Conservation (phyloP, 2,329 filamentous ascomycete species). For the Ilyonectria destructans region DNA sequence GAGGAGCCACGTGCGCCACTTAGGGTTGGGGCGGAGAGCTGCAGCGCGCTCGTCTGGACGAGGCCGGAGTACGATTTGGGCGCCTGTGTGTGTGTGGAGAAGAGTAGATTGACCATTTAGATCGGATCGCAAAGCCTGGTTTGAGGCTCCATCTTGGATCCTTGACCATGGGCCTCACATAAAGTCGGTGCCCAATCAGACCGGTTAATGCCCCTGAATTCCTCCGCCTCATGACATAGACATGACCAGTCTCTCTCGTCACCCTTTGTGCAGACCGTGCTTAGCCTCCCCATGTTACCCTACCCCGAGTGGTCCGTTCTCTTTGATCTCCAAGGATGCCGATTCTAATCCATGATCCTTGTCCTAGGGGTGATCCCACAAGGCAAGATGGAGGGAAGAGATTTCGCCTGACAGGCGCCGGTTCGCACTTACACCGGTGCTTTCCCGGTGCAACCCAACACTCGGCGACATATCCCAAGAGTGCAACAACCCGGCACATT, state of each 20-base stretch:
- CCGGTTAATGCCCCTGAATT: conserved; percentile 35
- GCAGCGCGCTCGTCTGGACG: conserved; percentile 31
- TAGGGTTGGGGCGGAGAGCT: conserved; percentile 36
- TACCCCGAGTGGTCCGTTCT: conserved; percentile 38
- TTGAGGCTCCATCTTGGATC: conserved; percentile 37
- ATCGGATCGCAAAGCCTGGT: conserved; percentile 43
- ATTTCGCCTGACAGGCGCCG: conserved; percentile 2
- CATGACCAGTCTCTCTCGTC: conserved; percentile 34
- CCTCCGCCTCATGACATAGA: conserved; percentile 31
- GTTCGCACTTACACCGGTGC: conserved; percentile 23
- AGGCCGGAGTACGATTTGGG: conserved; percentile 31
- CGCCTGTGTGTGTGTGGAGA: conserved; percentile 42
- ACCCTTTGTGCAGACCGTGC: not conserved
- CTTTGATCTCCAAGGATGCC: conserved; percentile 41
- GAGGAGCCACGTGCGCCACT: conserved; percentile 51
- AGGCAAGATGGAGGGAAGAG: conserved; percentile 33
- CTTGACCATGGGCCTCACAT: conserved; percentile 35
- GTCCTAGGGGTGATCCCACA: conserved; percentile 39
- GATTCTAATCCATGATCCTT: conserved; percentile 36
- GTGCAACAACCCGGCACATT: conserved; percentile 40
- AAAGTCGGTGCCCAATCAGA: conserved; percentile 36
- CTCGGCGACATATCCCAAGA: conserved; percentile 19
- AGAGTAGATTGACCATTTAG: conserved; percentile 43
- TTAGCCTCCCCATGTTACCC: conserved; percentile 34
- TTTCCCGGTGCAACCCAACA: conserved; percentile 16